These are phyloP conservation scores for Claviceps sp. DNA, from an alignment of 2,329 filamentous ascomycete genomes.

Conservation along the genomic window DNA sequence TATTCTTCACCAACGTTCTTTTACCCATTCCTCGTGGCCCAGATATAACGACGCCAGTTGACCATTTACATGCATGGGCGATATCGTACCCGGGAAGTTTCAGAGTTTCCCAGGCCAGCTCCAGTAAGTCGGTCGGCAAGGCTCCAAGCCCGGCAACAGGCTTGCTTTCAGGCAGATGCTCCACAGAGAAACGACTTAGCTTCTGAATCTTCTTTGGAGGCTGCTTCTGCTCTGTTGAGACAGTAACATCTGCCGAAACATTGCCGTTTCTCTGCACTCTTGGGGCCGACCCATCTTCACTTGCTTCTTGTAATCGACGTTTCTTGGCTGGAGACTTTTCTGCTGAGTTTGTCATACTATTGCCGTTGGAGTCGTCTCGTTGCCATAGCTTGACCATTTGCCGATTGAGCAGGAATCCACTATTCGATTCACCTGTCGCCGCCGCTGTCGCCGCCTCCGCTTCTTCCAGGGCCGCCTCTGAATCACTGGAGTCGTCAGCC, in stretches of 20 bases:
- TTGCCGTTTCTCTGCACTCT: constrained; percentile 2
- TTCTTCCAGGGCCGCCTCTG: constrained; percentile 34
- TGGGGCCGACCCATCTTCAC: constrained; percentile 11
- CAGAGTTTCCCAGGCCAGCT: constrained; percentile 8
- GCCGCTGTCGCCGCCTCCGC: constrained; percentile 21
- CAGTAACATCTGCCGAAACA: neutral
- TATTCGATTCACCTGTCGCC: constrained; percentile 16
- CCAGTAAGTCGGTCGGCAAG: constrained; percentile 11
- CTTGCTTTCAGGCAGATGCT: constrained; percentile 11
- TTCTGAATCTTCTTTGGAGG: constrained; percentile 18
- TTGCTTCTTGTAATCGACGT: constrained; percentile 17
- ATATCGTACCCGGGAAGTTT: constrained; percentile 11
- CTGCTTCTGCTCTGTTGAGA: constrained; percentile 14
- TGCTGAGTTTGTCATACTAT: constrained; percentile 3
- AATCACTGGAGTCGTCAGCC: constrained; percentile 38
- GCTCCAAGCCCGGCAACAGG: constrained; percentile 19
- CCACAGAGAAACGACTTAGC: constrained; percentile 17
- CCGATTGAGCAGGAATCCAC: constrained; percentile 26
- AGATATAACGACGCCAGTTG: constrained; percentile 54
- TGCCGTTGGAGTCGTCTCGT: constrained; percentile 7
- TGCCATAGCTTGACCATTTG: constrained; percentile 30
- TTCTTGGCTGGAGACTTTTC: constrained; percentile 20
- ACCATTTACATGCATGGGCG: constrained; percentile 7
- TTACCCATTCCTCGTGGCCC: constrained; percentile 75
- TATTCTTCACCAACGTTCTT: constrained; percentile 60